These are phyloP conservation scores for Agaricus subrufescens DNA, from an alignment of 768 basidiomycete species.

Conservation along the genomic window DNA sequence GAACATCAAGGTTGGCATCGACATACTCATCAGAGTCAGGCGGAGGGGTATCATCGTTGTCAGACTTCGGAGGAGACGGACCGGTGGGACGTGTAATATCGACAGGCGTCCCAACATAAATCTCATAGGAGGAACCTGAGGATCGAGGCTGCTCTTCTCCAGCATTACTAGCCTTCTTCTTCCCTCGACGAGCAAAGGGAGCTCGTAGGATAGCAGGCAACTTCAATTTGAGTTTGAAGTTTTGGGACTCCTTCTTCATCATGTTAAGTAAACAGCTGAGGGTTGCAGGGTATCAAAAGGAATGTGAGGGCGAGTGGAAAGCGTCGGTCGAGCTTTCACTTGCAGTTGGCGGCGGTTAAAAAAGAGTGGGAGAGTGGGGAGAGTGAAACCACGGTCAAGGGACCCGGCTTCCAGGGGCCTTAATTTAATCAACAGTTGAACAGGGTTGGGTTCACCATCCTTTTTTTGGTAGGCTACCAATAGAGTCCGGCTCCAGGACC, in stretches of 20 bases:
- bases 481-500: neutral
- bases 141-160: neutral
- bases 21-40: neutral
- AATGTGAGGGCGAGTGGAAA: constrained; percentile 7
- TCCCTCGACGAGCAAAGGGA: constrained; percentile 5
- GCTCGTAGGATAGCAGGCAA: constrained; percentile 1
- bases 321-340: neutral
- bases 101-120: neutral
- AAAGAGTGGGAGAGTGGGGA: constrained; percentile 1
- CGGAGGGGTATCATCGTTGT: neutral
- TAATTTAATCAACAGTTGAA: constrained; percentile 3
- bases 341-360: constrained; percentile 10
- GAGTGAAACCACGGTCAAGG: neutral
- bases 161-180: neutral
- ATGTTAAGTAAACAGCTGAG: neutral
- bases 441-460: constrained; percentile 1
- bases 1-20: neutral
- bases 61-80: neutral
- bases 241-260: constrained; percentile 4
- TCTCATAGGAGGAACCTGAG: constrained; percentile 1
- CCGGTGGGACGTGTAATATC: neutral
- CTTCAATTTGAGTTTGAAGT: constrained; percentile 8
- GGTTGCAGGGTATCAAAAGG: neutral
- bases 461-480: neutral
- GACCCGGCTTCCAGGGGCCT: neutral